A percentile compares a stretch with the other conserved stretches of the same genome.
Evolutionary conservation across 306 rosid species (phyloP).

Genomic region (Quercus dentata): DNA sequence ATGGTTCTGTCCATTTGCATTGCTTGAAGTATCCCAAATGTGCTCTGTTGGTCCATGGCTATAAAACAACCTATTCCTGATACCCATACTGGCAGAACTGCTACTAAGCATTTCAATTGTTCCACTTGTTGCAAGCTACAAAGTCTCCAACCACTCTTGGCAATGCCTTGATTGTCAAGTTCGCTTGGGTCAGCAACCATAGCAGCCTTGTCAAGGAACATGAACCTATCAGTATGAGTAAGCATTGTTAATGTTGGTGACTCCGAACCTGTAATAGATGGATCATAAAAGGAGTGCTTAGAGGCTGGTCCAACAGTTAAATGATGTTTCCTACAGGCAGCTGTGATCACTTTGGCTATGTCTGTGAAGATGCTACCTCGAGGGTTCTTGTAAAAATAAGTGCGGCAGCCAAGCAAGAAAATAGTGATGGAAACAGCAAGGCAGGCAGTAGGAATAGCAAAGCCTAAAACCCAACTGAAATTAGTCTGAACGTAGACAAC

Average conservation of each 20-base stretch:
- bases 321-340: constrained; percentile 47
- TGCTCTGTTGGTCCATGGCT: constrained; percentile 56
- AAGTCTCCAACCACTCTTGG: constrained; percentile 59
- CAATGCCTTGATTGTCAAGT: constrained; percentile 34
- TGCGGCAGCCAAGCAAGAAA: constrained; percentile 55
- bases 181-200: constrained; percentile 45
- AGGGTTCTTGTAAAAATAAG: constrained; percentile 53
- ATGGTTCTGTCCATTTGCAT: constrained; percentile 52
- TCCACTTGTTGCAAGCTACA: constrained; percentile 81
- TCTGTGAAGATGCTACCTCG: constrained; percentile 61
- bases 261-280: constrained; percentile 14
- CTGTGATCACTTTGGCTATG: constrained; percentile 50
- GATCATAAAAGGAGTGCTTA: constrained; percentile 32
- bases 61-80: constrained; percentile 60
- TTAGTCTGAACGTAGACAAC: constrained; percentile 78
- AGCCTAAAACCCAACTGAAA: constrained; percentile 70
- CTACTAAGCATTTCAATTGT: constrained; percentile 60
- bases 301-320: background rate
- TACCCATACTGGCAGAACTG: constrained; percentile 63
- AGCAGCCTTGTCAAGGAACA: constrained; percentile 65
- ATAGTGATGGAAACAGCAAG: constrained; percentile 53
- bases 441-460: constrained; percentile 61
- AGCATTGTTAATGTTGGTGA: constrained; percentile 3
- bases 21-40: constrained; percentile 72
- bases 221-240: constrained; percentile 50